Percentiles rank a stretch among this genome's conserved stretches.
phyloP scores from a whole-genome alignment of 305 asterid species.

The Fraxinus paxiana region DNA sequence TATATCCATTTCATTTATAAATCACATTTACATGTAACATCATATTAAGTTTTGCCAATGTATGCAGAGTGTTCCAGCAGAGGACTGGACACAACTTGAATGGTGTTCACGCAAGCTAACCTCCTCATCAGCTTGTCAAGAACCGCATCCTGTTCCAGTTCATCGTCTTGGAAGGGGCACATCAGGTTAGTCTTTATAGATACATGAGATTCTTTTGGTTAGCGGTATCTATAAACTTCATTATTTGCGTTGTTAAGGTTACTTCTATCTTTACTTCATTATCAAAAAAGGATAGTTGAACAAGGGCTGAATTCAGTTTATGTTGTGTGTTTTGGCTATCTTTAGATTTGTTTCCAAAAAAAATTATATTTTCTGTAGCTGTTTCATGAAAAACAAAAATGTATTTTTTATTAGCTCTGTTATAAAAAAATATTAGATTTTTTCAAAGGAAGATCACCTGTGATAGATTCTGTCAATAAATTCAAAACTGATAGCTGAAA shows the following conservation, averaged over 20 bases:
- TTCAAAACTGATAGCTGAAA: background rate
- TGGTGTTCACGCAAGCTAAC: conserved; percentile 40
- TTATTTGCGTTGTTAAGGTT: background rate
- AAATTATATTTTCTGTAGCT: background rate
- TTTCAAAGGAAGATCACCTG: background rate
- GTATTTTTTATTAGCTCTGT: background rate
- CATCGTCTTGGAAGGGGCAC: conserved; percentile 98
- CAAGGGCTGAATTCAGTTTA: background rate
- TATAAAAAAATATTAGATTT: background rate
- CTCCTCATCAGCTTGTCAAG: conserved; percentile 40
- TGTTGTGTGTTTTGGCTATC: conserved; percentile 4
- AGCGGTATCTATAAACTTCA: background rate
- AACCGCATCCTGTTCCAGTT: conserved; percentile 75
- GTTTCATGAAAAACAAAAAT: conserved; percentile 9
- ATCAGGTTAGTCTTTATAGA: conserved; percentile 54
- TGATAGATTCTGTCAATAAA: background rate
- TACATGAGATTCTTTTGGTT: conserved; percentile 19
- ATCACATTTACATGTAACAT: background rate
- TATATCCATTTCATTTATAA: conserved; percentile 12
- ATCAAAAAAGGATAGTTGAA: conserved; percentile 12
- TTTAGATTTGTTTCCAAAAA: background rate
- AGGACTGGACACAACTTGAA: conserved; percentile 57
- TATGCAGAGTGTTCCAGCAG: conserved; percentile 47
- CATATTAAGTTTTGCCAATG: conserved; percentile 18
- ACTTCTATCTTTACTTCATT: background rate